A percentile compares a stretch with the other conserved stretches of the same genome.
Conservation (phyloP, 176 grass and related monocot genomes). For the Bothriochloa decipiens region DNA sequence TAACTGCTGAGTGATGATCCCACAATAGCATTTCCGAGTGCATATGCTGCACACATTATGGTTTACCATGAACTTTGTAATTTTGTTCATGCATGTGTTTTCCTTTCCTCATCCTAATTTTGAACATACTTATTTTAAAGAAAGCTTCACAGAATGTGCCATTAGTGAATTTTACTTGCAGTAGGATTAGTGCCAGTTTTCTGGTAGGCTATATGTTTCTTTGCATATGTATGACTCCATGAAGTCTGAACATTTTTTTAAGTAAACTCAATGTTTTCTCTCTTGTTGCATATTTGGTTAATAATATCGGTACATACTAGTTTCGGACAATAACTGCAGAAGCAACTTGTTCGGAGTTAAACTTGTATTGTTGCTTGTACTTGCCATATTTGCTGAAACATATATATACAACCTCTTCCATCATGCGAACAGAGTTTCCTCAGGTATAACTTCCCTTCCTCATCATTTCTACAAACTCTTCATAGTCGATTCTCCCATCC, state of each 20-base stretch:
- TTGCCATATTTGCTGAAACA: constrained; percentile 30
- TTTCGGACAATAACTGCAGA: not conserved
- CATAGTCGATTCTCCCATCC: constrained; percentile 80
- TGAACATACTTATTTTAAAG: constrained; percentile 26
- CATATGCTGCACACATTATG: not conserved
- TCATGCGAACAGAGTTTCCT: constrained; percentile 33
- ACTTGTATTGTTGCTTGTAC: constrained; percentile 24
- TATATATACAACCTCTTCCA: constrained; percentile 36
- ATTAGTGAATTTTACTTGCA: constrained; percentile 15
- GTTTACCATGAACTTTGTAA: not conserved
- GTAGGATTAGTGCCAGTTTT: not conserved
- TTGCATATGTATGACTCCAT: not conserved
- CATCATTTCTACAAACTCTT: constrained; percentile 88
- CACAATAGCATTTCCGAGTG: not conserved
- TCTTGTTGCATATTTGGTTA: constrained; percentile 24
- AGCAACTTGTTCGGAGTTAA: constrained; percentile 39
- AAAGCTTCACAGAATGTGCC: not conserved
- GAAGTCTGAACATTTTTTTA: not conserved
- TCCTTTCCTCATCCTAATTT: not conserved
- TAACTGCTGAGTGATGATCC: not conserved
- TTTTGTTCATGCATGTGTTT: not conserved
- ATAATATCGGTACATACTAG: constrained; percentile 16
- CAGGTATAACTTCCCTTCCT: constrained; percentile 61
- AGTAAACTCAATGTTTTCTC: not conserved
- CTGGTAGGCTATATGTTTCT: not conserved